Evolutionary conservation across 768 basidiomycete species (phyloP).

Genomic region (Mycena pura): DNA sequence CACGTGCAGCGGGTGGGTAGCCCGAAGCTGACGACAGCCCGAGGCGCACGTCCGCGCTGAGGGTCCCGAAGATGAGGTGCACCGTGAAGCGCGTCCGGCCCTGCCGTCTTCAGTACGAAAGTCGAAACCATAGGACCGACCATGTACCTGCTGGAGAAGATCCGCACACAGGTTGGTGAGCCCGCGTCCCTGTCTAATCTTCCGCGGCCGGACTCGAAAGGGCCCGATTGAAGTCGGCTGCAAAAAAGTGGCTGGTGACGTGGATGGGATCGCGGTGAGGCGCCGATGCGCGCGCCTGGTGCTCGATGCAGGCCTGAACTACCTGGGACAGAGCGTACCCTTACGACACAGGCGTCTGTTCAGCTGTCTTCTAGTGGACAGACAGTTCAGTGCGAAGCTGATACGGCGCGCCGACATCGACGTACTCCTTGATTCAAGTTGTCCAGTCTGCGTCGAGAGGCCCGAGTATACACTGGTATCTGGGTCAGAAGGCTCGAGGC

Average conservation of each 20-base stretch:
- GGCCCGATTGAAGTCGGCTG: slow-evolving; percentile 45
- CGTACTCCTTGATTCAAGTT: too few relatives aligned
- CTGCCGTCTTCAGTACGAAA: slow-evolving; percentile 36
- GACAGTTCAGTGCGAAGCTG: too few relatives aligned
- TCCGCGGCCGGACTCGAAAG: slow-evolving; percentile 55
- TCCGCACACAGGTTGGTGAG: slow-evolving; percentile 67
- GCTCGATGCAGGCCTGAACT: slow-evolving; percentile 60
- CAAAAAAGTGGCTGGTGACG: slow-evolving; percentile 65
- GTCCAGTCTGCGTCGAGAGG: too few relatives aligned
- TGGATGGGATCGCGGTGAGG: slow-evolving; percentile 67
- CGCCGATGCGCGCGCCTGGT: slow-evolving; percentile 51
- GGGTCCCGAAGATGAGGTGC: slow-evolving; percentile 64
- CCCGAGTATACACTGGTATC: too few relatives aligned
- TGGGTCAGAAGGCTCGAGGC: too few relatives aligned
- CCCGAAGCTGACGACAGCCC: slow-evolving; percentile 59
- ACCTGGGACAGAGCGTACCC: slow-evolving; percentile 67
- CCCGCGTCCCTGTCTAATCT: slow-evolving; percentile 53
- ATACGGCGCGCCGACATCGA: too few relatives aligned
- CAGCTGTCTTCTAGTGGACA: too few relatives aligned
- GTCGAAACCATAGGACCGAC: background rate
- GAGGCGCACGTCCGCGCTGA: slow-evolving; percentile 38
- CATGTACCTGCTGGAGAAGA: slow-evolving; percentile 60
- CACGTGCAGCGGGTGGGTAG: slow-evolving; percentile 57
- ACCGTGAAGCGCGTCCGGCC: slow-evolving; percentile 50
- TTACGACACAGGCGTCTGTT: too few relatives aligned